Percentiles rank a stretch among this genome's conserved stretches.
Evolutionary conservation across 805 yeast species (phyloP).

Genomic region (Cyberlindnera samutprakarnensis): DNA sequence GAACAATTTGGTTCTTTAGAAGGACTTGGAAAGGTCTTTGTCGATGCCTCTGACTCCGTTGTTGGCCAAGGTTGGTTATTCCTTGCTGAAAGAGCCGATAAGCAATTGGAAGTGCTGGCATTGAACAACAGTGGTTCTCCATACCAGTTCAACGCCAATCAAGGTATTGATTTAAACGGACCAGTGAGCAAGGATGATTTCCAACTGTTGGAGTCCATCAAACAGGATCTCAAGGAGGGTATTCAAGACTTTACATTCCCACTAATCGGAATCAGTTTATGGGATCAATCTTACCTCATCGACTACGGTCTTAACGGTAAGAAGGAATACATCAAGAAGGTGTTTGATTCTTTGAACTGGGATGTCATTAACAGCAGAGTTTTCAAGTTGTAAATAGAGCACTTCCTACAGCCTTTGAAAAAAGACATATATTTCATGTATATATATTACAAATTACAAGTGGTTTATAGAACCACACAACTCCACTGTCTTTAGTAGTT

Average conservation of each 20-base stretch:
- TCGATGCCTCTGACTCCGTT: slow-evolving; percentile 21
- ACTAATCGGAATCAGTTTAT: slow-evolving; percentile 67
- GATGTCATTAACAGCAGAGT: slow-evolving; percentile 47
- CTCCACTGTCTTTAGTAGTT: slow-evolving; percentile 21
- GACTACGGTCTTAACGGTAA: slow-evolving; percentile 82
- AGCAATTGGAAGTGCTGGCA: slow-evolving; percentile 44
- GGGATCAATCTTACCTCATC: slow-evolving; percentile 83
- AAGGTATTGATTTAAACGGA: slow-evolving; percentile 68
- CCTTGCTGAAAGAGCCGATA: slow-evolving; percentile 57
- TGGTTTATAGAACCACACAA: slow-evolving; percentile 5
- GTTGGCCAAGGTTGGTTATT: slow-evolving; percentile 71
- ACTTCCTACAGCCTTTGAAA: not conserved
- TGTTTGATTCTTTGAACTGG: slow-evolving; percentile 84
- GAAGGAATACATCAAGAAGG: slow-evolving; percentile 60
- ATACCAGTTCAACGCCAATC: slow-evolving; percentile 60
- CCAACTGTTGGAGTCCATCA: slow-evolving; percentile 35
- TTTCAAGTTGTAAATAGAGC: slow-evolving; percentile 15
- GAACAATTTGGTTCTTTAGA: slow-evolving; percentile 29
- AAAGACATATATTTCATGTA: not conserved
- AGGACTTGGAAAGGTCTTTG: slow-evolving; percentile 7
- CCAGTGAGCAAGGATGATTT: slow-evolving; percentile 52
- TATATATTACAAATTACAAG: slow-evolving; percentile 1
- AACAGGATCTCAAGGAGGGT: slow-evolving; percentile 30
- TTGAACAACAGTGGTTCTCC: slow-evolving; percentile 77
- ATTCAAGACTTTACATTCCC: slow-evolving; percentile 63